These are phyloP conservation scores for Talaromyces thailandensis DNA, from an alignment of 495 filamentous ascomycete genomes.

Conservation along the genomic window DNA sequence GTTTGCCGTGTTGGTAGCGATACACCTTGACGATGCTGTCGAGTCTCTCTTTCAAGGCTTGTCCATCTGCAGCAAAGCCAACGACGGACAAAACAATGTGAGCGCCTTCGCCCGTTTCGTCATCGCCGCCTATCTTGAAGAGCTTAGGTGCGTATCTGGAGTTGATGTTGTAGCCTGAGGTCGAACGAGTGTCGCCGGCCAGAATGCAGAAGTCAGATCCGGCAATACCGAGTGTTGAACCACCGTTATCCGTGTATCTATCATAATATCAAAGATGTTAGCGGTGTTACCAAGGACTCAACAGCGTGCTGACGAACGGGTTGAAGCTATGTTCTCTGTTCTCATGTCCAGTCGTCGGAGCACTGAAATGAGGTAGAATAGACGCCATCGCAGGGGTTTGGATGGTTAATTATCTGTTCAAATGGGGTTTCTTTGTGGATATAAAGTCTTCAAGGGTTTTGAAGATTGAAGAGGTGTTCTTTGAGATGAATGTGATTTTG, in stretches of 20 bases:
- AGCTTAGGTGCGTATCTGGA: conserved; percentile 88
- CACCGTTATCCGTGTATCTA: conserved; percentile 96
- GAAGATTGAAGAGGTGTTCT: conserved; percentile 1
- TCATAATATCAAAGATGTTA: conserved; percentile 12
- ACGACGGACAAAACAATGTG: conserved; percentile 86
- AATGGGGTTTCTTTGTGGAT: not conserved
- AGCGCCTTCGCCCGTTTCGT: conserved; percentile 70
- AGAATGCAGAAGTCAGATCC: conserved; percentile 91
- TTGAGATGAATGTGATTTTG: conserved; percentile 6
- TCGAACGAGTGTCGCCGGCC: conserved; percentile 91
- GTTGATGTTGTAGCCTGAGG: conserved; percentile 97
- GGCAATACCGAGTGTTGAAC: conserved; percentile 89
- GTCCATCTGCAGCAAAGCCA: conserved; percentile 89
- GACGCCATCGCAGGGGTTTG: conserved; percentile 30
- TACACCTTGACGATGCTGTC: conserved; percentile 95
- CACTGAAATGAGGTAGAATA: conserved; percentile 45
- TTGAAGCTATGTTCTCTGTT: conserved; percentile 79
- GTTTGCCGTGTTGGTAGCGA: conserved; percentile 86
- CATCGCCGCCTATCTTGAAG: conserved; percentile 89
- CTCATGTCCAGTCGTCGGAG: conserved; percentile 38
- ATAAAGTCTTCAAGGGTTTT: not conserved
- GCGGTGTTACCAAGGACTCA: not conserved
- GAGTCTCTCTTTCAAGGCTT: conserved; percentile 79
- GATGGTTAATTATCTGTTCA: not conserved
- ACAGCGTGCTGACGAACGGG: conserved; percentile 51